Conservation (phyloP, 306 rosid genomes). For the Oxytropis ochrocephala region DNA sequence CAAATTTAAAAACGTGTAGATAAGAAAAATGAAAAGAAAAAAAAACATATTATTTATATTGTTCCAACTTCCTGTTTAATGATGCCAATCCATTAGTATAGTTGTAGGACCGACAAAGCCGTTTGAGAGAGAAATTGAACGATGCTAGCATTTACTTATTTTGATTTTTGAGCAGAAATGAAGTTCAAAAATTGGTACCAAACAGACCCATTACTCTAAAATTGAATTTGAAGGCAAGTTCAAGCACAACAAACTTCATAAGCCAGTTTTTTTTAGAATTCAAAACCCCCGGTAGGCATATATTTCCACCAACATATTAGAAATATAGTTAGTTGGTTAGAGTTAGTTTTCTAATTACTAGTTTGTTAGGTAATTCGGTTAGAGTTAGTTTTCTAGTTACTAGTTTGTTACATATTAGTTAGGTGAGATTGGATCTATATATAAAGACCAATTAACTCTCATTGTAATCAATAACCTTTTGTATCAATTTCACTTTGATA, state of each 20-base stretch:
- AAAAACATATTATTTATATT: neutral
- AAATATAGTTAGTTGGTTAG: no score
- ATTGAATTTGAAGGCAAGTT: slow-evolving; percentile 18
- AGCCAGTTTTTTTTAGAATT: no score
- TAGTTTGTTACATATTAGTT: no score
- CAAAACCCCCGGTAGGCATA: no score
- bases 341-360: no score
- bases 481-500: no score
- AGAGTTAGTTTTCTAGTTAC: no score
- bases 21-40: neutral
- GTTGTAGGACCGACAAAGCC: slow-evolving; percentile 17
- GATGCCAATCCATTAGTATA: neutral
- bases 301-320: no score
- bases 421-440: no score
- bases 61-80: neutral
- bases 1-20: neutral
- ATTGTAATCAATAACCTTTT: no score
- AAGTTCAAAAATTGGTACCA: slow-evolving; percentile 15
- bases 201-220: neutral
- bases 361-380: no score
- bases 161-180: neutral
- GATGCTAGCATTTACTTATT: neutral
- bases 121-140: neutral
- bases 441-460: no score
- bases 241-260: neutral